Evolutionary conservation across 352 stramenopile species (phyloP).

Genomic region (Phytopythium montanum): DNA sequence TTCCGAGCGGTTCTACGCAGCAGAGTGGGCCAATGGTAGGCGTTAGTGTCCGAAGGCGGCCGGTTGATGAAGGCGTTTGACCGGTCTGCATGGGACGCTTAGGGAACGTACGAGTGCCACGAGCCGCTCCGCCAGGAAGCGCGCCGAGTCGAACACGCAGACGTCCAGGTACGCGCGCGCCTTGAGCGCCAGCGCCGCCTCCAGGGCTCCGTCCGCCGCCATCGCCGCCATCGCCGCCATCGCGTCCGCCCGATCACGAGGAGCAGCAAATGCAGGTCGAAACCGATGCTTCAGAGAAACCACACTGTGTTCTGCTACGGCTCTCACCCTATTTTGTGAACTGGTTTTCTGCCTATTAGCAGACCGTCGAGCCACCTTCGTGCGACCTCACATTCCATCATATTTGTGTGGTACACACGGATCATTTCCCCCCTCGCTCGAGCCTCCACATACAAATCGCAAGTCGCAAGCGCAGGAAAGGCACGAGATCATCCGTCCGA

Average conservation of each 20-base stretch:
- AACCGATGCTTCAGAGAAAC: background rate
- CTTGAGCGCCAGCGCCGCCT: constrained; percentile 40
- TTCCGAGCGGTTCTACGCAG: constrained; percentile 42
- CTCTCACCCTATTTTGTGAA: background rate
- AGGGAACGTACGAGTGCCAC: constrained; percentile 57
- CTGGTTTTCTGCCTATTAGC: background rate
- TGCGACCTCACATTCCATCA: background rate
- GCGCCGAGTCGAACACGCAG: constrained; percentile 63
- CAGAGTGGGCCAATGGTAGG: constrained; percentile 4
- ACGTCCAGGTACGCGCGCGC: constrained; percentile 48
- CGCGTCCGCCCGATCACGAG: constrained; percentile 8
- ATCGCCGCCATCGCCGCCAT: constrained; percentile 8
- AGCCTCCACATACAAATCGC: background rate
- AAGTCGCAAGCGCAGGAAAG: background rate
- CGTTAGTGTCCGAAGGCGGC: constrained; percentile 13
- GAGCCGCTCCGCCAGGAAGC: constrained; percentile 80
- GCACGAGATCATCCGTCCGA: background rate
- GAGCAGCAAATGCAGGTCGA: background rate
- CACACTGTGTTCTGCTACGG: no score
- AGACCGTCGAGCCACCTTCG: background rate
- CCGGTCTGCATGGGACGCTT: background rate
- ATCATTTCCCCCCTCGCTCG: background rate
- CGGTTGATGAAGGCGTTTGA: background rate
- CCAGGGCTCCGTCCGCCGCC: constrained; percentile 26
- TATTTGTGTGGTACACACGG: background rate